These are phyloP conservation scores for Sporothrix globosa DNA, from an alignment of 2,329 filamentous ascomycete genomes.

Conservation along the genomic window DNA sequence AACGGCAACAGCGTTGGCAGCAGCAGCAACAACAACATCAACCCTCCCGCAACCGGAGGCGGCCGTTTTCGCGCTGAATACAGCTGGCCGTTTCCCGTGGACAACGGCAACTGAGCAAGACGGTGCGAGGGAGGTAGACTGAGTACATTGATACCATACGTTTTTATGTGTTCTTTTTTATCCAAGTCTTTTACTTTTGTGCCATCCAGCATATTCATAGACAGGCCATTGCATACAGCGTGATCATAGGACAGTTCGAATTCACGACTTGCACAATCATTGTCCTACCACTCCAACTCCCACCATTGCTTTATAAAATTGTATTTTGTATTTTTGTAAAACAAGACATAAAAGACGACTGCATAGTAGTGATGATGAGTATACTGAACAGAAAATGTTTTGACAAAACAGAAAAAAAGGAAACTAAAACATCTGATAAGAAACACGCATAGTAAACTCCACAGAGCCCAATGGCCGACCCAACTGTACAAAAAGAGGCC, in stretches of 20 bases:
- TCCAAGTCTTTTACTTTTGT: not conserved
- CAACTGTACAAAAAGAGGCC: slow-evolving; percentile 3
- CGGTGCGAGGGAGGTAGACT: not conserved
- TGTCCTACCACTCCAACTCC: not conserved
- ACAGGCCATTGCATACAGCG: not conserved
- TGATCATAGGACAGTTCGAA: no score
- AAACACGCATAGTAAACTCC: not conserved
- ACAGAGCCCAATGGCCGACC: slow-evolving; percentile 6
- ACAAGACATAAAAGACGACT: not conserved
- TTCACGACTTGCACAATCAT: not conserved
- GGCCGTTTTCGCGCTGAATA: not conserved
- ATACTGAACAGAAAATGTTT: not conserved
- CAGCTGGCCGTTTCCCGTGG: not conserved
- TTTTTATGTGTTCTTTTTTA: not conserved
- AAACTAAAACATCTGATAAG: not conserved
- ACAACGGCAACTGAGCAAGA: not conserved
- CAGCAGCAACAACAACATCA: not conserved
- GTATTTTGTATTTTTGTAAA: slow-evolving; percentile 3
- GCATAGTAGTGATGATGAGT: slow-evolving; percentile 13
- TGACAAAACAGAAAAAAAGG: not conserved
- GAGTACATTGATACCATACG: not conserved
- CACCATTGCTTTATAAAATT: not conserved
- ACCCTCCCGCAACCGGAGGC: not conserved
- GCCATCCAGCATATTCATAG: not conserved
- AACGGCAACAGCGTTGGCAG: not conserved